Evolutionary conservation across 106 monocot species (phyloP), one percentile per base, ranked within the genome.

Genomic region (Apostasia shenzhenica): DNA sequence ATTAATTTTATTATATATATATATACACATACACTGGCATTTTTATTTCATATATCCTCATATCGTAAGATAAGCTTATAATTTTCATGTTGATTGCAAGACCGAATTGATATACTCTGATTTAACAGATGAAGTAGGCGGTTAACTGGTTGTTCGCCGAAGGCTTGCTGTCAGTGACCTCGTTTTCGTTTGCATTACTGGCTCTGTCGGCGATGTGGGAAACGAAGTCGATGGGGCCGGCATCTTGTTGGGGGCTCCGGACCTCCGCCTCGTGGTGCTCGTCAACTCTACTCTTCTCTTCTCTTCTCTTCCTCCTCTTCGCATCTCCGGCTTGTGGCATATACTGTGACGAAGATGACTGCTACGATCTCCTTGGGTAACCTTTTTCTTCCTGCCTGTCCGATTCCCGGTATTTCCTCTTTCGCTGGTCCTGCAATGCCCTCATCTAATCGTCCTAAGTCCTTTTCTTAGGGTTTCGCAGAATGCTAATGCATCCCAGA

Each of bases 261-360:
- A 39, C 38, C 54, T 43, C 70, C 45, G 48, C 61, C n/a, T 38
- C 55, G 26, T 0, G 26, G 26, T 26, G 26, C 44, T 45, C 46
- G 53, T 46, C n/a, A 39, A 9, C n/a, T 37, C 13, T 67, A 6
- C 54, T 69, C 40, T 13, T 73, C 45, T 6, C 72, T 68, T 42
- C 70, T 71, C 3, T 73, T 59, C 56, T 86, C 61, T 7, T 70
- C 14, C 50, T 86, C 60, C 71, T 84, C 63, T 69, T 77, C 10
- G 6, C 73, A 14, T 69, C 75, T 5, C 13, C 59, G 1, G 72
- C 75, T 45, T 45, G 38, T 14, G 70, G 91, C 55, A 95, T 95
- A 74, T 95, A 95, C 86, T 95, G 95, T 72, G 95, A 89, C 66
- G 95, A 91, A 67, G 95, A 95, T 77, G 95, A 95, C 62, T 99